Conservation (phyloP, 2,329 filamentous ascomycete genomes). For the Elsinoe australis region DNA sequence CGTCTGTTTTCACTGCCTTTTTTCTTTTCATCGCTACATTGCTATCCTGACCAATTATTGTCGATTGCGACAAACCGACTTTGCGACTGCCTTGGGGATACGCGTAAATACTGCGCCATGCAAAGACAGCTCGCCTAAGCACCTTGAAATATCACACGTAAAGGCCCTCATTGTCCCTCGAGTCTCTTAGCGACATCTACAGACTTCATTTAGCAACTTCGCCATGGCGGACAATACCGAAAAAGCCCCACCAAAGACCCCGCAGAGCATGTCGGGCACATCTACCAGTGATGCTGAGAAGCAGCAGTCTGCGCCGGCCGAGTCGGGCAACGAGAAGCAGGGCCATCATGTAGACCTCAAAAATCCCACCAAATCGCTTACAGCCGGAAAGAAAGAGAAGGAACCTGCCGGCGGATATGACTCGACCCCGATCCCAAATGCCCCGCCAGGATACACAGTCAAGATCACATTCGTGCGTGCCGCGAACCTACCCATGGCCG, state of each 20-base stretch:
- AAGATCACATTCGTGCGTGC: constrained; percentile 79
- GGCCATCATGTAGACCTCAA: neutral
- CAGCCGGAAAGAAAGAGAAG: constrained; percentile 23
- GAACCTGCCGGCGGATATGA: constrained; percentile 72
- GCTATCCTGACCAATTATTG: neutral
- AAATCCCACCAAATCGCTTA: neutral
- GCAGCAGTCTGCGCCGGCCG: neutral
- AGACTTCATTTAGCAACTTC: neutral
- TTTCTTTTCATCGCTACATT: neutral
- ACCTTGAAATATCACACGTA: neutral
- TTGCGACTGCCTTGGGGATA: constrained; percentile 7
- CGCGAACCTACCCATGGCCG: constrained; percentile 71
- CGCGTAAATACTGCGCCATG: constrained; percentile 15
- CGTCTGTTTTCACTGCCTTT: neutral
- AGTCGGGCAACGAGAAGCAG: neutral
- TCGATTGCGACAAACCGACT: neutral
- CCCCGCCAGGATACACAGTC: constrained; percentile 72
- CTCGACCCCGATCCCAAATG: constrained; percentile 64
- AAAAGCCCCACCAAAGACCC: constrained; percentile 8
- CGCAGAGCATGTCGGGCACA: constrained; percentile 12
- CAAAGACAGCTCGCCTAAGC: constrained; percentile 4
- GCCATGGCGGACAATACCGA: constrained; percentile 1
- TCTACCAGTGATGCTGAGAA: constrained; percentile 6
- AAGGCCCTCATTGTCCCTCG: neutral
- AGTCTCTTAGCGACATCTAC: neutral